phyloP scores from a whole-genome alignment of 2,329 filamentous ascomycete genomes.

The Cordyceps javanica region DNA sequence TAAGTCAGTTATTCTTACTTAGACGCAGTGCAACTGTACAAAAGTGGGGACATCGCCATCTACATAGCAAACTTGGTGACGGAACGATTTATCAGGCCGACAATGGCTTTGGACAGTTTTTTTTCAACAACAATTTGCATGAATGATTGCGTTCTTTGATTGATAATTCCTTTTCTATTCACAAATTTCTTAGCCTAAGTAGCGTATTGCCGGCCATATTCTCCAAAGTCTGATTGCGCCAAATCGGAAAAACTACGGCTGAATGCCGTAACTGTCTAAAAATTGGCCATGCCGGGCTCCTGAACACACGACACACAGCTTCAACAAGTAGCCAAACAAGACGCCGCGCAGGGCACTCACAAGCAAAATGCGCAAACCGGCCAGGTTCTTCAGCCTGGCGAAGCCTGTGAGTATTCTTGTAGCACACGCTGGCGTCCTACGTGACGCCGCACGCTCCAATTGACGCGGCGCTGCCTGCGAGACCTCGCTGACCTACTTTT shows the following conservation, averaged over 20 bases:
- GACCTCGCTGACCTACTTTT: neutral
- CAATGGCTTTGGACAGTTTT: too few relatives aligned
- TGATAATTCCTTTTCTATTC: neutral
- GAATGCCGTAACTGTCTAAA: slow-evolving; percentile 19
- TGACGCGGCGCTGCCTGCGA: neutral
- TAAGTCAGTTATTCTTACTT: too few relatives aligned
- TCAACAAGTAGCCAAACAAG: neutral
- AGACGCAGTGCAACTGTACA: too few relatives aligned
- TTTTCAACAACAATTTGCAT: too few relatives aligned
- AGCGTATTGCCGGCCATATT: neutral
- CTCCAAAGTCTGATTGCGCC: neutral
- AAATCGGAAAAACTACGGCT: slow-evolving; percentile 24
- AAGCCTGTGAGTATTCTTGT: slow-evolving; percentile 47
- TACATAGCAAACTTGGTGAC: too few relatives aligned
- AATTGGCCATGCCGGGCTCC: slow-evolving; percentile 19
- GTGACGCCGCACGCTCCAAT: neutral
- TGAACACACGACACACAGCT: slow-evolving; percentile 10
- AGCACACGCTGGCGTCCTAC: neutral
- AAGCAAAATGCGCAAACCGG: slow-evolving; percentile 47
- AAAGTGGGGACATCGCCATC: too few relatives aligned
- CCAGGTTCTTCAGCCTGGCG: slow-evolving; percentile 60
- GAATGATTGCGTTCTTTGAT: too few relatives aligned
- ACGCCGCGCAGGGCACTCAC: slow-evolving; percentile 23
- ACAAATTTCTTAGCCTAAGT: too few relatives aligned
- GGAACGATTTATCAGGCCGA: too few relatives aligned